Evolutionary conservation across 768 basidiomycete genomes (phyloP).

Genomic region (Tubosaeta sp.): DNA sequence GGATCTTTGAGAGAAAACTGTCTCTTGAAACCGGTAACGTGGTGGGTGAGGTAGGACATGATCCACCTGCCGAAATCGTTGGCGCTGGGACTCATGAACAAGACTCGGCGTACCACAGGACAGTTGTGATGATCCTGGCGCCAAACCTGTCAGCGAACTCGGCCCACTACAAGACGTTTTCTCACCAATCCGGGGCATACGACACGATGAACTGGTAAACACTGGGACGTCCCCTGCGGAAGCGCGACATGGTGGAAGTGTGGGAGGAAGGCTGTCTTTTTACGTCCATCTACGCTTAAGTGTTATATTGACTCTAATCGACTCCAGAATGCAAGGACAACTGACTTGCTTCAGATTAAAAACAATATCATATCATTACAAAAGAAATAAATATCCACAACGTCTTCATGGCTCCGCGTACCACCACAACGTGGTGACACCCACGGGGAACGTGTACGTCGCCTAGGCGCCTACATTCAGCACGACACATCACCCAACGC

Average conservation of each 20-base stretch:
- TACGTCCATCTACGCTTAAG: background rate
- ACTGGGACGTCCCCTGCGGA: conserved; percentile 11
- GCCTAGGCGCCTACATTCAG: conserved; percentile 37
- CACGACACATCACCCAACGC: background rate
- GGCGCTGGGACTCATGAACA: background rate
- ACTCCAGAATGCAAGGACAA: too few species aligned
- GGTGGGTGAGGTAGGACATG: conserved; percentile 52
- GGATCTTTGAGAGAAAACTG: conserved; percentile 75
- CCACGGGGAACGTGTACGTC: conserved; percentile 73
- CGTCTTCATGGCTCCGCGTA: conserved; percentile 30
- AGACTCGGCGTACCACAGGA: conserved; percentile 48
- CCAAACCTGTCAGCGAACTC: background rate
- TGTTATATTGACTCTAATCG: too few species aligned
- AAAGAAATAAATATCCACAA: background rate
- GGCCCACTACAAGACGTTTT: background rate
- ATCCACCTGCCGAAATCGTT: conserved; percentile 39
- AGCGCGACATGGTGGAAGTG: background rate
- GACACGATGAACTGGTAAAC: conserved; percentile 34
- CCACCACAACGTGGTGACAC: conserved; percentile 58
- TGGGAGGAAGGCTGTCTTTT: background rate
- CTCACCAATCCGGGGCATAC: conserved; percentile 76
- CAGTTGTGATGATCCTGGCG: conserved; percentile 59
- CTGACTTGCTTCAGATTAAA: too few species aligned
- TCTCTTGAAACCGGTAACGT: conserved; percentile 64
- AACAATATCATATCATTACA: too few species aligned